These are phyloP conservation scores for Bruguiera sexangula DNA, from an alignment of 345 rosid genomes.

Conservation along the genomic window DNA sequence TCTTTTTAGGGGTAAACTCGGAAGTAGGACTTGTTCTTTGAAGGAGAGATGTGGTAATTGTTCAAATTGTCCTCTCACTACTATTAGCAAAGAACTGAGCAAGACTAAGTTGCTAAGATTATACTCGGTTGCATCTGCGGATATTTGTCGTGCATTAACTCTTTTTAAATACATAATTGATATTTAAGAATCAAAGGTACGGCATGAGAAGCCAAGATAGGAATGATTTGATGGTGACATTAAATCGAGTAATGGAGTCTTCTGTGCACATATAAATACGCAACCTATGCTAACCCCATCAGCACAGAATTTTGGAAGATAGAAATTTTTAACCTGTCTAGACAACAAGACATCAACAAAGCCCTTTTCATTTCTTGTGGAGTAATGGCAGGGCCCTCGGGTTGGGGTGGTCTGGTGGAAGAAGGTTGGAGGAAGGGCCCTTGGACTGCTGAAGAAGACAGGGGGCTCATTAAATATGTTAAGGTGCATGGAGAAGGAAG, in stretches of 20 bases:
- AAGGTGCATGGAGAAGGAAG: conserved; percentile 79
- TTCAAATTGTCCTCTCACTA: no score
- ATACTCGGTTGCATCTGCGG: not conserved
- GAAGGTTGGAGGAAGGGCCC: conserved; percentile 96
- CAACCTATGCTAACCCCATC: conserved; percentile 27
- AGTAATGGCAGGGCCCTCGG: conserved; percentile 53
- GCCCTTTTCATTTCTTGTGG: conserved; percentile 56
- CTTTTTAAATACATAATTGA: not conserved
- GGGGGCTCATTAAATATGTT: conserved; percentile 67
- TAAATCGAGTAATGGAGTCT: conserved; percentile 30
- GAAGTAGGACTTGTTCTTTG: no score
- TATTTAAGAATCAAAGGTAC: conserved; percentile 29
- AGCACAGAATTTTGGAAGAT: conserved; percentile 39
- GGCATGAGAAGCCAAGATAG: conserved; percentile 10
- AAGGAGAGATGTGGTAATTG: no score
- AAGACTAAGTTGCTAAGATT: not conserved
- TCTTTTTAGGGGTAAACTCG: no score
- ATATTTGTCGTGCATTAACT: not conserved
- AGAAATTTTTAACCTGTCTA: not conserved
- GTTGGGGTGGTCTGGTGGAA: conserved; percentile 55
- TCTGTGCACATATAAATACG: conserved; percentile 52
- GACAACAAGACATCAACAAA: conserved; percentile 9
- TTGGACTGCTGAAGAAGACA: conserved; percentile 93
- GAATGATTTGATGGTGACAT: conserved; percentile 45
- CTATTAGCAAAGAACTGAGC: not conserved